Base-by-base conservation (phyloP, 257 asterid species). In the Verbascum thapsus region DNA sequence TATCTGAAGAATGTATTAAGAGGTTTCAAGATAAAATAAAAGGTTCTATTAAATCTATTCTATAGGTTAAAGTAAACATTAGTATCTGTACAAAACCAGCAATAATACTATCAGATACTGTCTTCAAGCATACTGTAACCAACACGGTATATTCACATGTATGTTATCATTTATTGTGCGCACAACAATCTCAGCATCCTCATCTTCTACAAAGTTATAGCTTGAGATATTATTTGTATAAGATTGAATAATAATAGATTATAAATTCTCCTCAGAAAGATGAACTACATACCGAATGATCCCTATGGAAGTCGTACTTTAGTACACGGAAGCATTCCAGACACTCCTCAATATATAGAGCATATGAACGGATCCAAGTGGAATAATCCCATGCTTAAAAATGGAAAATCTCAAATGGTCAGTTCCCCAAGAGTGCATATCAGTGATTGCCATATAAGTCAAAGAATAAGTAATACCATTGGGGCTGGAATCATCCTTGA, bases 401-500 rank as follows among this genome's bases (percentile, higher is more conserved):
- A 53, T 43, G 71, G 48, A 70, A 58, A 32, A 40, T 50, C 63
- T 53, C 54, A 61, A 49, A 64, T 63, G 48, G 47, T 79, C 51
- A 82, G 69, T 70, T 50, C 61, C 45, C 58, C 62, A 30, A n/a
- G 3, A 18, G 15, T 45, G 37, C 4, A 63, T 56, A 19, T 53
- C 47, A 30, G 41, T 35, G 50, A 35, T 52, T 43, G 53, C 18
- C 52, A 13, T 8, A n/a, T 10, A 41, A 73, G 67, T n/a, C 3
- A 52, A 43, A 52, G 74, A 64, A 66, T 7, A 18, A 45, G 40
- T 17, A 57, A 34, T 84, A 89, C 95, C 90, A 44, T 15, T 67
- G 64, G 94, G 78, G 74, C 76, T 82, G 4, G 95, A 74, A 37
- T 86, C 92, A 73, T 89, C 96, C 82, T 73, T 84, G 79, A 89